Base-by-base conservation (phyloP, 495 filamentous ascomycete genomes). In the Talaromyces trachyspermus region DNA sequence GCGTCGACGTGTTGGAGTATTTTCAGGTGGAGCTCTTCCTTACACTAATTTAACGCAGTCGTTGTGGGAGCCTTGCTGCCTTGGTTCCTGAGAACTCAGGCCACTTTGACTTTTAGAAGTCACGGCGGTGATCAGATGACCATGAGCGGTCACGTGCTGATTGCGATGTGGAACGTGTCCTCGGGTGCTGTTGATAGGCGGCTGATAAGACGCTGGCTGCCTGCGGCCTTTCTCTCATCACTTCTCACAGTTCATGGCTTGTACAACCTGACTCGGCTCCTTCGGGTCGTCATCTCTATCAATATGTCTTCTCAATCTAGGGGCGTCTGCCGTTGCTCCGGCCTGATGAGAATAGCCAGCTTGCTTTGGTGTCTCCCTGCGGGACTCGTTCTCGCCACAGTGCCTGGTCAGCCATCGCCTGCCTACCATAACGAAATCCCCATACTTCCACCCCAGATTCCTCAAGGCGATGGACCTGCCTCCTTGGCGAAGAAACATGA, bases 301-400 rank as follows among this genome's bases (percentile, higher is more conserved):
- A 12, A 24, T 42, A 24, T 42, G n/a, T n/a, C n/a, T n/a, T n/a
- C n/a, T n/a, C n/a, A n/a, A n/a, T n/a, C n/a, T n/a, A n/a, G n/a
- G n/a, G n/a, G n/a, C n/a, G n/a, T n/a, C n/a, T n/a, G n/a, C n/a
- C n/a, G n/a, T n/a, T n/a, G n/a, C n/a, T 11, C 19, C 39, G 26
- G 22, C 23, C 39, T 11, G 22, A 42, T 42, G 39, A 42, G 39
- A 23, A 42, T 42, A 42, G 81, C 72, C 44, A 88, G 88, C 30
- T 70, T 85, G 46, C 95, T 89, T 76, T 95, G 86, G 69, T 90
- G 96, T 59, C 74, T 98, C 45, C 84, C 83, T 53, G 77, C 84
- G 12, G 49, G 58, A 41, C 48, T 38, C 30, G 44, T 12, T 17
- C 18, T 46, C 44, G 29, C 44, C 44, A 46, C 44, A n/a, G 30